Conservation (phyloP, 192 early-diverging fungal genomes). For the Backusella sp. region DNA sequence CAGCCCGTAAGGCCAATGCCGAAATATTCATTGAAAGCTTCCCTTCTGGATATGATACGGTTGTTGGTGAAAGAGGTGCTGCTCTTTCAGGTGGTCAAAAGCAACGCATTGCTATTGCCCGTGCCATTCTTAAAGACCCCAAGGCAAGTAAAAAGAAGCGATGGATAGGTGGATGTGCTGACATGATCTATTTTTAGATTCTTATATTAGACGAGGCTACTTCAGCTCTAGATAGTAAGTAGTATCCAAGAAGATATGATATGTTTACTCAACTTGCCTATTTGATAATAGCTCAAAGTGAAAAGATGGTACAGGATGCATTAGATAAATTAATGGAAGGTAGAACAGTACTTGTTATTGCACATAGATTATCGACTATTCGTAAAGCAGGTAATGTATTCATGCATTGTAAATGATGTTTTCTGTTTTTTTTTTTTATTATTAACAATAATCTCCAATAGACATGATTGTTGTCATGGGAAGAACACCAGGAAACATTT, state of each 20-base stretch:
- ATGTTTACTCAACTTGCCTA: neutral
- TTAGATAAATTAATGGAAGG: conserved; percentile 69
- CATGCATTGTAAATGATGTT: neutral
- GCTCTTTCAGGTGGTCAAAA: conserved; percentile 63
- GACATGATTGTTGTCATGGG: conserved; percentile 42
- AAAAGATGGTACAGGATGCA: conserved; percentile 70
- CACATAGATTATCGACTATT: conserved; percentile 82
- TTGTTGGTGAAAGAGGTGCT: conserved; percentile 82
- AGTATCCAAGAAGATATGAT: neutral
- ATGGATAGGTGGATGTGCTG: neutral
- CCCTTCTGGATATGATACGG: conserved; percentile 84
- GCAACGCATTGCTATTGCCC: conserved; percentile 61
- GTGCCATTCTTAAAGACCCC: conserved; percentile 61
- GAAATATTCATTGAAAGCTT: conserved; percentile 71
- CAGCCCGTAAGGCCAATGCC: conserved; percentile 69
- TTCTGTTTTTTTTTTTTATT: no score
- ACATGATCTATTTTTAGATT: conserved; percentile 40
- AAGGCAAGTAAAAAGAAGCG: conserved; percentile 15
- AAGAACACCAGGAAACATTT: conserved; percentile 32
- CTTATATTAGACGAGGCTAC: conserved; percentile 84
- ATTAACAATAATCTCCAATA: neutral
- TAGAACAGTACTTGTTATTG: conserved; percentile 83
- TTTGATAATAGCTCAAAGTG: conserved; percentile 52
- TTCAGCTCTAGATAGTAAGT: conserved; percentile 61
- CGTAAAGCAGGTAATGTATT: conserved; percentile 54